phyloP scores from a whole-genome alignment of 2,329 filamentous ascomycete genomes.

The Chlorencoelia australis region DNA sequence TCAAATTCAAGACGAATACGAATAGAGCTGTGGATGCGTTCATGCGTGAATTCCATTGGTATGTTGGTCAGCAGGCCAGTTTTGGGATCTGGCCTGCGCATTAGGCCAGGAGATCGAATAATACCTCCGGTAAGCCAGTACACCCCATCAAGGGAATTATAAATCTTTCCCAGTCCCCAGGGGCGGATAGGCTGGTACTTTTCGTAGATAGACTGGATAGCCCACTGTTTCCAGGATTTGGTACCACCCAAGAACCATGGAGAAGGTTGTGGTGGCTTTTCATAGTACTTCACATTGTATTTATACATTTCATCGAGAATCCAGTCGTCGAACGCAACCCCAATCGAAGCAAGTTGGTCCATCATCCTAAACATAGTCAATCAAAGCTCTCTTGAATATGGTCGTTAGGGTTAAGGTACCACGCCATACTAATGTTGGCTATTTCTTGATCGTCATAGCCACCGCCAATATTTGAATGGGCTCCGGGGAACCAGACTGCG shows the following conservation, averaged over 20 bases:
- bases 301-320: slow-evolving; percentile 26
- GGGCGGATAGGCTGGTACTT: slow-evolving; percentile 34
- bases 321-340: slow-evolving; percentile 27
- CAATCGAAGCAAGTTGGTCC: slow-evolving; percentile 30
- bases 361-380: slow-evolving; percentile 38
- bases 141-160: slow-evolving; percentile 22
- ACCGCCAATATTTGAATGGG: slow-evolving; percentile 39
- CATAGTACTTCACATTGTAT: slow-evolving; percentile 23
- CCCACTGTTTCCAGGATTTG: slow-evolving; percentile 29
- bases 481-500: slow-evolving; percentile 38
- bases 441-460: slow-evolving; percentile 38
- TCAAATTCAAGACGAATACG: slow-evolving; percentile 28
- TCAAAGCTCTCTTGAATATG: too few species aligned
- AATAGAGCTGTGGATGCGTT: slow-evolving; percentile 30
- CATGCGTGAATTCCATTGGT: slow-evolving; percentile 30
- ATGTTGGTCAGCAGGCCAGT: slow-evolving; percentile 29
- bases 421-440: slow-evolving; percentile 37
- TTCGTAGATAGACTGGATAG: slow-evolving; percentile 37
- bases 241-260: slow-evolving; percentile 14
- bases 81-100: slow-evolving; percentile 29
- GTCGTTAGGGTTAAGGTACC: slow-evolving; percentile 32
- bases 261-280: slow-evolving; percentile 13
- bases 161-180: slow-evolving; percentile 28
- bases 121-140: slow-evolving; percentile 31
- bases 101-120: slow-evolving; percentile 28